Evolutionary conservation across 2,329 filamentous ascomycete species (phyloP).

Genomic region (Aspergillus sp.): DNA sequence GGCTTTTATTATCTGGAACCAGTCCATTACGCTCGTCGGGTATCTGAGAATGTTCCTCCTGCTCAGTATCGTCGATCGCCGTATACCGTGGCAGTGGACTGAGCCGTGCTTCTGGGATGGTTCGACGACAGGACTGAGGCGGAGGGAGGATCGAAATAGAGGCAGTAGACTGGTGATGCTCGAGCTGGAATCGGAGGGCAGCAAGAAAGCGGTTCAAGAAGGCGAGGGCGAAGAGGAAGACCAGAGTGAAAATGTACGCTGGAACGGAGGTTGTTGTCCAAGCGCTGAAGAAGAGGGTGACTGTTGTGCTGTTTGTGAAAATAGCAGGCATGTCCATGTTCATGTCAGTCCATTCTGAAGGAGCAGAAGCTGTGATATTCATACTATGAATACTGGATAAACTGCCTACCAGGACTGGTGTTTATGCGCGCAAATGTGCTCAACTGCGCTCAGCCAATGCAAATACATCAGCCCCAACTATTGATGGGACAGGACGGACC

Average conservation of each 20-base stretch:
- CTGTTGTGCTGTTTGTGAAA: conserved; percentile 9
- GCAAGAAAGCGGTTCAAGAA: conserved; percentile 12
- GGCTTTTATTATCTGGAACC: background rate
- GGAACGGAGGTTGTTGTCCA: conserved; percentile 11
- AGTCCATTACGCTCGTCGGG: too few species aligned
- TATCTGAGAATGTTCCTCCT: background rate
- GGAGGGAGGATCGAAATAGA: background rate
- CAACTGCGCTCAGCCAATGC: background rate
- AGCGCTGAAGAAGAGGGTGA: conserved; percentile 13
- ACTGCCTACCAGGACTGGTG: background rate
- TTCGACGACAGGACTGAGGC: background rate
- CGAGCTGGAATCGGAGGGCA: conserved; percentile 8
- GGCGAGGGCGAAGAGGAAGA: background rate
- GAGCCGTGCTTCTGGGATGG: conserved; percentile 1
- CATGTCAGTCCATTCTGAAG: too few species aligned
- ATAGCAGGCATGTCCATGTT: conserved; percentile 5
- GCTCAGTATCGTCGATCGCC: background rate
- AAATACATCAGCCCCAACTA: too few species aligned
- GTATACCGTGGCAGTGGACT: conserved; percentile 10
- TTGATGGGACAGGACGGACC: too few species aligned
- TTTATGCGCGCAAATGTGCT: background rate
- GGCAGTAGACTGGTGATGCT: background rate
- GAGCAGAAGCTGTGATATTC: too few species aligned
- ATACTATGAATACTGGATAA: too few species aligned
- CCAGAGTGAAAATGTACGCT: conserved; percentile 12